Base-by-base conservation (phyloP, 169 alveolate species). In the Eimeria tenella region DNA sequence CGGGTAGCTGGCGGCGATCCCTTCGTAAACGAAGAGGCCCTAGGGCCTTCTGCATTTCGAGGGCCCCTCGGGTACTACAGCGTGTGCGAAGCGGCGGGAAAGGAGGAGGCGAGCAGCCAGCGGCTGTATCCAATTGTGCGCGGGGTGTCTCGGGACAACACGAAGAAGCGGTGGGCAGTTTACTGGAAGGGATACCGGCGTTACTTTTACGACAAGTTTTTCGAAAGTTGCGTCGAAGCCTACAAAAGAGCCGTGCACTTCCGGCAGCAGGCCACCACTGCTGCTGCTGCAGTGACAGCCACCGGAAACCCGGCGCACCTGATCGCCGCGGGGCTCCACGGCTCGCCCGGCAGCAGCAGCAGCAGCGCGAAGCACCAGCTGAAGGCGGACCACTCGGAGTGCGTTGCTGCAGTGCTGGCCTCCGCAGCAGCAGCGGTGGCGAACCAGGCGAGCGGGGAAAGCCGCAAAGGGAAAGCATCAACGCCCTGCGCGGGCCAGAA, bases 91-190 rank as follows among this genome's bases (percentile, higher is more conserved):
- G 94, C 81, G 7, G 81, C 90, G 60, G 82, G 89, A 9, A 77
- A 77, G 62, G 88, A 50, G 65, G 88, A 53, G 4, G 60, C 60
- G 56, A 9, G 75, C 1, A 42, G 81, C 68, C 88, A 60, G 21
- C 74, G 94, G 55, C 86, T 75, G 68, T 91, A 91, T 77, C 95
- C 95, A 9, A 73, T 91, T 21, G 91, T 91, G 42, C 90, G 91
- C 21, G 95, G 95, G 17, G 95, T 91, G 62, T 91, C 95, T 31
- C 95, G 95, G 8, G 95, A 91, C 75, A 91, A 91, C 91, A 91
- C 95, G 17, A 91, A 91, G 75, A 77, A 79, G 71, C 58, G 95
- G n/a, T 91, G 95, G 95, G 95, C 95, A 7, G 95, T 91, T 15
- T 91, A 91, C 92, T 91, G 95, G 95, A 91, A 91, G 70, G 95